Percentiles rank a stretch among this genome's conserved stretches.
phyloP scores from a whole-genome alignment of 176 grass and related monocot genomes.

The Carex pumila region DNA sequence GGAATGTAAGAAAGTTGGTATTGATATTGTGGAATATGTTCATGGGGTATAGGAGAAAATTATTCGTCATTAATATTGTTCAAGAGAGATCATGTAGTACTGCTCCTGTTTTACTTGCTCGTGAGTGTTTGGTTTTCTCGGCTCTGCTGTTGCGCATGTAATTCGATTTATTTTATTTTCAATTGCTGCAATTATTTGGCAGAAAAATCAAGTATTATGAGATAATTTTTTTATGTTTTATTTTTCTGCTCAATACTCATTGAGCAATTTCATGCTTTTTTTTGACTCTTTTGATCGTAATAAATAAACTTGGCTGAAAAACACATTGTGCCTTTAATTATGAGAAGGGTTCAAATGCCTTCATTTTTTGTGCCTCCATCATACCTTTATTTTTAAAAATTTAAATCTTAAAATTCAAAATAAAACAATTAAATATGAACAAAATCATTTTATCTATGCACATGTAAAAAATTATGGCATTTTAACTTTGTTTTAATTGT shows the following conservation, averaged over 20 bases:
- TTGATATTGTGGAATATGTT: not conserved
- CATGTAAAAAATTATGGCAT: too few species aligned
- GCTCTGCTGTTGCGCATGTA: not conserved
- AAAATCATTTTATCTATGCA: too few species aligned
- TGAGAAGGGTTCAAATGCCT: not conserved
- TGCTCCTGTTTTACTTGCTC: not conserved
- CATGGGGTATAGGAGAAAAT: not conserved
- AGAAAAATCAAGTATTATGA: not conserved
- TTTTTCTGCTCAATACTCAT: too few species aligned
- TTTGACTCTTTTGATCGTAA: too few species aligned
- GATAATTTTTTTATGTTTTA: too few species aligned
- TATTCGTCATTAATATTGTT: not conserved
- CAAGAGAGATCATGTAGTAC: not conserved
- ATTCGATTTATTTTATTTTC: not conserved
- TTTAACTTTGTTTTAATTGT: too few species aligned
- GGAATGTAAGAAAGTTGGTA: not conserved
- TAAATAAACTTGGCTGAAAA: not conserved
- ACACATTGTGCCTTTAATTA: not conserved
- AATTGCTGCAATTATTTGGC: not conserved
- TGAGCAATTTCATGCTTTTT: too few species aligned
- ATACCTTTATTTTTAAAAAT: too few species aligned
- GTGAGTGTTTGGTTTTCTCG: not conserved
- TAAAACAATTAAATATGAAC: too few species aligned
- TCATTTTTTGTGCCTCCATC: too few species aligned
- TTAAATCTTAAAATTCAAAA: too few species aligned